Percentiles rank a stretch among this genome's conserved stretches.
Evolutionary conservation across 1,139 yeast genomes (phyloP).

Genomic region (Kodamaea anthophila): DNA sequence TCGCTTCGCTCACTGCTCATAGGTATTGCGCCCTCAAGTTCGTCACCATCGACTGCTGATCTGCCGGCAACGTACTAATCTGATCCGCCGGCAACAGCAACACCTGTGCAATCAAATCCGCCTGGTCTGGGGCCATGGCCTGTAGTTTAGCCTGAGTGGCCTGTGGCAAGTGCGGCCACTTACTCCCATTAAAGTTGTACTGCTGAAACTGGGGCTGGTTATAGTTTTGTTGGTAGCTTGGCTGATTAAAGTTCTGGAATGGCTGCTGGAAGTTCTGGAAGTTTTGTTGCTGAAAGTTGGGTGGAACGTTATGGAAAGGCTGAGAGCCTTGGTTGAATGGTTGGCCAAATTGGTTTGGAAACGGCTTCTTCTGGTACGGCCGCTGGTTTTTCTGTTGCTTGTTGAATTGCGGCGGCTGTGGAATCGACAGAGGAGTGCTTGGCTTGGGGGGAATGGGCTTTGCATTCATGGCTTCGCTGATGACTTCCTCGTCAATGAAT

Average conservation of each 20-base stretch:
- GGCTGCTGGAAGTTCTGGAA: conserved; percentile 5
- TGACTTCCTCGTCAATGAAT: conserved; percentile 57
- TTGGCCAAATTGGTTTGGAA: no score
- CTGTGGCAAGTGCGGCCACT: conserved; percentile 48
- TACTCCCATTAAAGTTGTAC: conserved; percentile 10
- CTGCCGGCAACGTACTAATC: conserved; percentile 49
- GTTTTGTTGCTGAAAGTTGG: conserved; percentile 10
- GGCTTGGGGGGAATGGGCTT: conserved; percentile 18
- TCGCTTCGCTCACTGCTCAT: conserved; percentile 9
- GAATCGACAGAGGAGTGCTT: conserved; percentile 9
- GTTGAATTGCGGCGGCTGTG: conserved; percentile 7
- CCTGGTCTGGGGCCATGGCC: conserved; percentile 49
- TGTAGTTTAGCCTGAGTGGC: conserved; percentile 44
- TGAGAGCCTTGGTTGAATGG: no score
- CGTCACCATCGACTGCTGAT: conserved; percentile 56
- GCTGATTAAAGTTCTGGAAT: conserved; percentile 6
- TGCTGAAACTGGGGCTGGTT: conserved; percentile 4
- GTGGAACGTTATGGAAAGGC: conserved; percentile 2
- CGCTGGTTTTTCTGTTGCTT: conserved; percentile 6
- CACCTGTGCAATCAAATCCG: conserved; percentile 60
- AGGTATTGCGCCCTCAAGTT: conserved; percentile 54
- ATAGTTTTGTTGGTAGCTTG: conserved; percentile 9
- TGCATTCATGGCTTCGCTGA: conserved; percentile 40
- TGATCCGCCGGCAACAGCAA: conserved; percentile 53
- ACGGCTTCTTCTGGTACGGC: conserved; percentile 1